Conservation (phyloP, 2,329 filamentous ascomycete species). For the Xylaria sp. region DNA sequence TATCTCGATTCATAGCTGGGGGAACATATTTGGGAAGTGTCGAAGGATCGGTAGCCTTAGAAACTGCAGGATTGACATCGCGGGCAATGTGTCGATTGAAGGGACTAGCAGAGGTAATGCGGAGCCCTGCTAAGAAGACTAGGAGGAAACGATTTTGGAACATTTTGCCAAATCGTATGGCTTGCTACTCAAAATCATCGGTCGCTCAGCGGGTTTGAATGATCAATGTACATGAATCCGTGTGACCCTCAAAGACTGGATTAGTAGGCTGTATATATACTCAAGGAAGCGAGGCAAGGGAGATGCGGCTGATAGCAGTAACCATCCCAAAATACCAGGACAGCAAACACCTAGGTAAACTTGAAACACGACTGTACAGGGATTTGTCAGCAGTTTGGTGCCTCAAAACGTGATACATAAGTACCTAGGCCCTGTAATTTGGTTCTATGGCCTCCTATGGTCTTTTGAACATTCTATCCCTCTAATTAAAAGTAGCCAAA, state of each 20-base stretch:
- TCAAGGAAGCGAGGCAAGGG: not conserved
- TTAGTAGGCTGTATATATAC: not conserved
- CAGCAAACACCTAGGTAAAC: not conserved
- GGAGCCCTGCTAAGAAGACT: not conserved
- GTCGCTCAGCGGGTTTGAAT: not conserved
- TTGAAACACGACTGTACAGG: not conserved
- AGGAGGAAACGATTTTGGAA: not conserved
- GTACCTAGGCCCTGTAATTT: no score
- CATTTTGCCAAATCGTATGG: not conserved
- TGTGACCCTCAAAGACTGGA: not conserved
- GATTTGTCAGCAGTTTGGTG: not conserved
- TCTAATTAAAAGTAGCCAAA: no score
- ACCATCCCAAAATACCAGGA: not conserved
- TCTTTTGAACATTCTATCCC: no score
- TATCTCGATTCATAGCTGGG: not conserved
- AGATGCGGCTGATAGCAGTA: not conserved
- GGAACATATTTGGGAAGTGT: constrained; percentile 7
- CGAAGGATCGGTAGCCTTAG: not conserved
- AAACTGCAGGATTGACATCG: not conserved
- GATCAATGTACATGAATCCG: not conserved
- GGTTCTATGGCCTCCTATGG: no score
- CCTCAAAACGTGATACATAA: no score
- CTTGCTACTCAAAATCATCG: not conserved
- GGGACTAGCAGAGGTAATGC: not conserved
- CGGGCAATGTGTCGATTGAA: not conserved